Conservation (phyloP, 2,329 filamentous ascomycete species). For the Alternaria dauci region DNA sequence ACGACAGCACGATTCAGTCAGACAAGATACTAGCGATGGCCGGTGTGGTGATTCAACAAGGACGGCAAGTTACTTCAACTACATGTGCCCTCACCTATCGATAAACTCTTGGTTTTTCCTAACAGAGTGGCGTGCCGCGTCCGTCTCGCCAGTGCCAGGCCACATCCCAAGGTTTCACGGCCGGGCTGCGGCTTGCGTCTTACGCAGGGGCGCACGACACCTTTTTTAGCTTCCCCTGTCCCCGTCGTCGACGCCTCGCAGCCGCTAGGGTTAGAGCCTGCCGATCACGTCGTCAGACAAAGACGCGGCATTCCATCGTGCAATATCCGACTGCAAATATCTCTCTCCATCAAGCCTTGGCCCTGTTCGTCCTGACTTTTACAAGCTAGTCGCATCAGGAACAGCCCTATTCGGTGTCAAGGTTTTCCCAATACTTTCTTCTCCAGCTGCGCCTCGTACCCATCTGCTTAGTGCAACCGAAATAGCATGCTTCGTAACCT, state of each 20-base stretch:
- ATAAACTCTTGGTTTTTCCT: conserved; percentile 3
- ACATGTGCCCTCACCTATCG: conserved; percentile 1
- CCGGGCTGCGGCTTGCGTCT: conserved; percentile 11
- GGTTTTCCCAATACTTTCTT: background rate
- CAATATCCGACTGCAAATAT: background rate
- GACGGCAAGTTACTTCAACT: background rate
- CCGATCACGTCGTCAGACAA: conserved; percentile 8
- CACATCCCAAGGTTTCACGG: conserved; percentile 9
- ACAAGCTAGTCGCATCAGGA: background rate
- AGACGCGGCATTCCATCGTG: conserved; percentile 4
- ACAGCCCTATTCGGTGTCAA: background rate
- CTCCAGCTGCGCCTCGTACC: conserved; percentile 7
- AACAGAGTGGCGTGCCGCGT: conserved; percentile 12
- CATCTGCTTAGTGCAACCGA: conserved; percentile 5
- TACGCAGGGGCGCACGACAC: background rate
- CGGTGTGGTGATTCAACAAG: background rate
- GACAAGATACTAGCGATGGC: background rate
- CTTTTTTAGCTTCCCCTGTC: conserved; percentile 5
- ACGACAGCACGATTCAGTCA: background rate
- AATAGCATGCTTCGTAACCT: conserved; percentile 19
- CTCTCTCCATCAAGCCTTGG: background rate
- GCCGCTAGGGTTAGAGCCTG: conserved; percentile 12
- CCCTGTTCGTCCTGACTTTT: background rate
- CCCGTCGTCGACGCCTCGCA: conserved; percentile 3
- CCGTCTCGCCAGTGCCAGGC: conserved; percentile 4